Conservation (phyloP, 2,329 filamentous ascomycete genomes). For the Tolypocladium capitatum region DNA sequence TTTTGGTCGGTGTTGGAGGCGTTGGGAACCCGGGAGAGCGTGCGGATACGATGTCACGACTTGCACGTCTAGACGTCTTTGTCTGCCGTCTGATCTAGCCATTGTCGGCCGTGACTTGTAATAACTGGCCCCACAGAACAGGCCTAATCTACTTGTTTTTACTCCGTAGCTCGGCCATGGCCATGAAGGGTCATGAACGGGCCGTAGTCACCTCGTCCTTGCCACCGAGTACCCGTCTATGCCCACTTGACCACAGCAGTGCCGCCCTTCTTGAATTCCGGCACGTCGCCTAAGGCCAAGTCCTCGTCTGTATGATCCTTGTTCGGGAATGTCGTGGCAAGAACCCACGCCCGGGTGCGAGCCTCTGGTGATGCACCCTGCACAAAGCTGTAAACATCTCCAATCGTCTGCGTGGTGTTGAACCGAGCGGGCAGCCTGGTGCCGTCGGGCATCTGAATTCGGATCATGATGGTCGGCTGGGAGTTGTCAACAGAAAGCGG, state of each 20-base stretch:
- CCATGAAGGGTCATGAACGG: not conserved
- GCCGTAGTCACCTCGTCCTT: not conserved
- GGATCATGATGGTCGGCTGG: conserved; percentile 55
- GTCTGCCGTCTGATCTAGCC: not conserved
- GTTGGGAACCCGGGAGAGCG: not conserved
- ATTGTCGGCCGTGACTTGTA: not conserved
- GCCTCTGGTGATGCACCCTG: conserved; percentile 47
- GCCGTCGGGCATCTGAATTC: conserved; percentile 68
- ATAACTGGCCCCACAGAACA: not conserved
- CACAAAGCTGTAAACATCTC: conserved; percentile 66
- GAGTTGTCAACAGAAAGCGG: conserved; percentile 42
- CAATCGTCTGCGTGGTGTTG: conserved; percentile 66
- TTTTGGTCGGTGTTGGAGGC: not conserved
- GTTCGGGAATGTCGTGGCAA: conserved; percentile 73
- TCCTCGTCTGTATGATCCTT: conserved; percentile 63
- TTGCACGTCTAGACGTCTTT: not conserved
- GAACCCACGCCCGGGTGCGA: conserved; percentile 49
- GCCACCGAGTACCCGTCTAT: conserved; percentile 7
- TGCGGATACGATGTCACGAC: not conserved
- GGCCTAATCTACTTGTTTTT: not conserved
- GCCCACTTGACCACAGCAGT: conserved; percentile 51
- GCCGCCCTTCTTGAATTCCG: conserved; percentile 53
- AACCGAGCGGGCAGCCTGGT: conserved; percentile 67
- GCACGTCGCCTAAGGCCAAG: conserved; percentile 43
- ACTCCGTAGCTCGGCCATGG: not conserved